Evolutionary conservation across 169 alveolate species (phyloP), one percentile per base, ranked within the genome.

Genomic region (Eimeria brunetti): DNA sequence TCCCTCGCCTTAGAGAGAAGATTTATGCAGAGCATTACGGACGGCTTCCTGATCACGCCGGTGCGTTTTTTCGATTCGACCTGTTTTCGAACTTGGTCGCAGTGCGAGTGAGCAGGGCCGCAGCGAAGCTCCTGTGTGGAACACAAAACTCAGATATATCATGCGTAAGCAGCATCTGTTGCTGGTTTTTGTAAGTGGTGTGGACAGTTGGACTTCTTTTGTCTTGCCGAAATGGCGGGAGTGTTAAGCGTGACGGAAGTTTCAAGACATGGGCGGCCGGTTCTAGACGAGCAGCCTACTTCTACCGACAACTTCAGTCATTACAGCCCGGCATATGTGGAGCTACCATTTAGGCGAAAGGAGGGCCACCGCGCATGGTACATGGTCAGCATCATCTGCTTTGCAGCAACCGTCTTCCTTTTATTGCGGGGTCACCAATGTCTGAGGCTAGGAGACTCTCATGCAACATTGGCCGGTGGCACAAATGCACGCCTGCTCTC

Each of bases 351-450:
- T 22, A 33, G 78, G 14, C 78, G 78, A 6, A 49, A 33, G 27
- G 49, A 69, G 49, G 78, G 49, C 44, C 78, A 33, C 49, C 49
- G 5, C 20, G 78, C 12, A 22, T 12, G 20, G 78, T 30, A n/a
- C 78, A 69, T 69, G 78, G 2, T 69, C 49, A 69, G 78, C 49
- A 69, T 69, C 49, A 30, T 69, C 27, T 69, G 78, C 49, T 27
- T 69, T 11, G n/a, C 78, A 1, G 78, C 78, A 33, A 14, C 49
- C 24, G 33, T 69, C 44, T 69, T 69, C 49, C 78, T 69, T 8
- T 6, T 69, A 33, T 7, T 69, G 49, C 78, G 78, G 27, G 78
- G 78, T 33, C 78, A 69, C 78, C 78, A 69, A 33, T 69, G 78
- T 33, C 27, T 69, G 49, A 30, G 22, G 78, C 27, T 69, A 33